Percentiles rank a stretch among this genome's conserved stretches.
phyloP scores from a whole-genome alignment of 352 stramenopile species.

The Globisporangium rhizosaccharum region DNA sequence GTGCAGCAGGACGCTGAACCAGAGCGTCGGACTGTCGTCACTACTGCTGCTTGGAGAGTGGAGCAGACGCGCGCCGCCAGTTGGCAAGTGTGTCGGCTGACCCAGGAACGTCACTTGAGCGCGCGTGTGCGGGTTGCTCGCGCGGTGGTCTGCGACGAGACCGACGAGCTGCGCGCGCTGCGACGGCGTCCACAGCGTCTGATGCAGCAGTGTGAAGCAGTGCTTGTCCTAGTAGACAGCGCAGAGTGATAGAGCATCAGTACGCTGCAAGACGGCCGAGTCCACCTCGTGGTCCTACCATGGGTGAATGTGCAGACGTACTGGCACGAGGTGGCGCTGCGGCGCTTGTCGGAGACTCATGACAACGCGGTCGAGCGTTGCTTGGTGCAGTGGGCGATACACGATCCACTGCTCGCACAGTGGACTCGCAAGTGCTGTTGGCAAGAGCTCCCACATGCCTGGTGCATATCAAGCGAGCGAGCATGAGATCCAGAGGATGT shows the following conservation, averaged over 20 bases:
- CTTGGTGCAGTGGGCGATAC: conserved; percentile 47
- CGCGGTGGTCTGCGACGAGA: conserved; percentile 45
- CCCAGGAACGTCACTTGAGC: conserved; percentile 35
- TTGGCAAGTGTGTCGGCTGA: conserved; percentile 31
- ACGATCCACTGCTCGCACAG: conserved; percentile 48
- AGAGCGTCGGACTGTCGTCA: conserved; percentile 18
- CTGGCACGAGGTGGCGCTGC: conserved; percentile 31
- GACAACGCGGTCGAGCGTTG: conserved; percentile 31
- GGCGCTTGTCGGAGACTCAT: conserved; percentile 24
- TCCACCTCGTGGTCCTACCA: too few species aligned
- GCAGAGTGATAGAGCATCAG: conserved; percentile 1
- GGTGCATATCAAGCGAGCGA: background rate
- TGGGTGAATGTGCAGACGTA: conserved; percentile 13
- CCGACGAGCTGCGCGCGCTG: conserved; percentile 28
- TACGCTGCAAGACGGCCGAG: too few species aligned
- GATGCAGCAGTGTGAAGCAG: conserved; percentile 33
- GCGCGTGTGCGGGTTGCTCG: conserved; percentile 14
- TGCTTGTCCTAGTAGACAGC: conserved; percentile 37
- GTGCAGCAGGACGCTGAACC: conserved; percentile 41
- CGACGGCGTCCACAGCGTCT: conserved; percentile 16
- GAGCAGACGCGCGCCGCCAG: conserved; percentile 34
- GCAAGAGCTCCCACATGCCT: conserved; percentile 58
- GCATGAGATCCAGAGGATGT: background rate
- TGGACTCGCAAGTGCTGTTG: conserved; percentile 25
- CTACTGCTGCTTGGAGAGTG: conserved; percentile 7